Percentiles rank a stretch among this genome's conserved stretches.
phyloP scores from a whole-genome alignment of 345 rosid genomes.

The Clausena lansium region DNA sequence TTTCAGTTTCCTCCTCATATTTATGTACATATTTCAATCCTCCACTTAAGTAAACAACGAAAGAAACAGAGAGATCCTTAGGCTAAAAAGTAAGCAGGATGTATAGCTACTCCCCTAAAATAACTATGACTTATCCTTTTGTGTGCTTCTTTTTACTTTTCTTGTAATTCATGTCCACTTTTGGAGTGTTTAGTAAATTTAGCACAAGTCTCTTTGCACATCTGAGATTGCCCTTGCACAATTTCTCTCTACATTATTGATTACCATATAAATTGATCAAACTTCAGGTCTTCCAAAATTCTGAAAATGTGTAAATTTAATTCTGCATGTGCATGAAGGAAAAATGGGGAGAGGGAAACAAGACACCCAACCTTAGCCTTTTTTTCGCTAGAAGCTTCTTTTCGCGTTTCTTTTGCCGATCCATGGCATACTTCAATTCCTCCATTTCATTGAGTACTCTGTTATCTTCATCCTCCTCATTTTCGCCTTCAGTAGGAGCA shows the following conservation, averaged over 20 bases:
- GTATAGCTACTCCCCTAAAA: background rate
- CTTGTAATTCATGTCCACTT: background rate
- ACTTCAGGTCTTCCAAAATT: background rate
- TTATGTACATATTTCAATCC: background rate
- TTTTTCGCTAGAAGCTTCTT: conserved; percentile 76
- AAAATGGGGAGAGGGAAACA: background rate
- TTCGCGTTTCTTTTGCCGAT: conserved; percentile 71
- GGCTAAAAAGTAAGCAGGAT: background rate
- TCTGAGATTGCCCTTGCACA: background rate
- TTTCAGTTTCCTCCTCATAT: background rate
- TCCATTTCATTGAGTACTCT: conserved; percentile 91
- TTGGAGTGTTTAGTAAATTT: background rate
- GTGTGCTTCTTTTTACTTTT: background rate
- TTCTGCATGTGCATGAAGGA: background rate
- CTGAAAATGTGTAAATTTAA: background rate
- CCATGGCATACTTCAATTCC: conserved; percentile 71
- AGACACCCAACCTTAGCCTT: conserved; percentile 63
- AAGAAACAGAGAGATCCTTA: background rate
- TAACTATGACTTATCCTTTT: background rate
- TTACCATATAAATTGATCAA: background rate
- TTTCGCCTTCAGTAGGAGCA: conserved; percentile 33
- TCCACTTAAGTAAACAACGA: background rate
- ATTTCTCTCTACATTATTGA: background rate
- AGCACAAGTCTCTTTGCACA: background rate
- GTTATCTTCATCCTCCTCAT: conserved; percentile 73